Conservation (phyloP, 148 eudicot genomes). For the Camellia granthamiana region DNA sequence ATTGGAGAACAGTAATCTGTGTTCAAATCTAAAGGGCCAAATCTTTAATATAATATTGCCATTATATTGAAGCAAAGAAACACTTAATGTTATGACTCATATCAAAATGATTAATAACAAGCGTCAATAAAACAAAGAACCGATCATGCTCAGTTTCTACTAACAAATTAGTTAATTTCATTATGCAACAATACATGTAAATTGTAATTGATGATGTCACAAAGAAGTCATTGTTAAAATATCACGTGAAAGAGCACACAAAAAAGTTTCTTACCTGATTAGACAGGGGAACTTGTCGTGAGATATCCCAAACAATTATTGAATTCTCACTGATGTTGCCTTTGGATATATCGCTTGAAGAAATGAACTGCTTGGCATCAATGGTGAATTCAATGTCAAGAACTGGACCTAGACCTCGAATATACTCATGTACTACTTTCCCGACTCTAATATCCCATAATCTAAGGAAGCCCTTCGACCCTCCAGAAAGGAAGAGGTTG, state of each 20-base stretch:
- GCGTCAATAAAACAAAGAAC: not conserved
- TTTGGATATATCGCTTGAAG: conserved; percentile 80
- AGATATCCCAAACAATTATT: conserved; percentile 83
- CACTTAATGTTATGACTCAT: not conserved
- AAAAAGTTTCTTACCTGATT: conserved; percentile 61
- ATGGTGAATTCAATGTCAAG: conserved; percentile 79
- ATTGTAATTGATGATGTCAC: conserved; percentile 1
- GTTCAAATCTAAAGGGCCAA: too few relatives aligned
- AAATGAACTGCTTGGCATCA: conserved; percentile 64
- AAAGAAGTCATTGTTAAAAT: not conserved
- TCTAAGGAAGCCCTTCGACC: conserved; percentile 70
- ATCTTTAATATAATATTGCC: not conserved
- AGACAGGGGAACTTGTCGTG: conserved; percentile 77
- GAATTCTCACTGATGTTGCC: conserved; percentile 84
- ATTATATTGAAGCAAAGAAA: not conserved
- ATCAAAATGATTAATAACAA: not conserved
- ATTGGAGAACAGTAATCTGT: too few relatives aligned
- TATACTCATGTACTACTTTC: conserved; percentile 60
- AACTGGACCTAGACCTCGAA: conserved; percentile 61
- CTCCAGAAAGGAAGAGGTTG: conserved; percentile 83
- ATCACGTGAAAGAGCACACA: not conserved
- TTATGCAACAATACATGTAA: not conserved
- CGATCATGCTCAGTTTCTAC: not conserved
- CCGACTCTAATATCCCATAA: conserved; percentile 82
- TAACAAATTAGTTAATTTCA: not conserved